These are phyloP conservation scores for Brettanomyces sp. DNA, from an alignment of 805 yeast species.

Conservation along the genomic window DNA sequence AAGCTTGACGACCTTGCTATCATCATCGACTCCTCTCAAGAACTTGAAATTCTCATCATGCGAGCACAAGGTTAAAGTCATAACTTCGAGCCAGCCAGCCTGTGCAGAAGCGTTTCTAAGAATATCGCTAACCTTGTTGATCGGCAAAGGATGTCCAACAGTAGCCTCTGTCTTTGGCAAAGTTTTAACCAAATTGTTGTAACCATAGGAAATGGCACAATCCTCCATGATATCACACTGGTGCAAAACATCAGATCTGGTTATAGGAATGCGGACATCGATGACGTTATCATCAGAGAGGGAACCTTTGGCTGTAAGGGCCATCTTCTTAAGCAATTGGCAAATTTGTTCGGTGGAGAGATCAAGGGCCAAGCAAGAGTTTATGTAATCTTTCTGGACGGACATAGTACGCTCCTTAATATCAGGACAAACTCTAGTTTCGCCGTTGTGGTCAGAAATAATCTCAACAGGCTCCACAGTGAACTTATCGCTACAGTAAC, in stretches of 20 bases:
- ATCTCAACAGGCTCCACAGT: conserved; percentile 85
- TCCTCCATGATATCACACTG: conserved; percentile 99
- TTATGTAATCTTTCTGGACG: conserved; percentile 78
- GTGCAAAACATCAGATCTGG: conserved; percentile 92
- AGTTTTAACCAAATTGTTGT: conserved; percentile 75
- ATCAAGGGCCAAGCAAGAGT: conserved; percentile 84
- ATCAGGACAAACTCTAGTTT: conserved; percentile 70
- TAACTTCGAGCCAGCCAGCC: conserved; percentile 91
- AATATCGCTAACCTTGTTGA: conserved; percentile 86
- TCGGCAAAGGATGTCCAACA: conserved; percentile 80
- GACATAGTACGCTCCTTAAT: conserved; percentile 55
- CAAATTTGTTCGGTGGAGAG: conserved; percentile 61
- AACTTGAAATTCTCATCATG: conserved; percentile 94
- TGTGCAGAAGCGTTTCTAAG: conserved; percentile 85
- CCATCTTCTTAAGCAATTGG: conserved; percentile 68
- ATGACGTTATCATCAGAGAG: conserved; percentile 37
- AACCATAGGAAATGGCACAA: conserved; percentile 94
- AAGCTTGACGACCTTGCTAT: conserved; percentile 73
- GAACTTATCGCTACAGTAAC: conserved; percentile 74
- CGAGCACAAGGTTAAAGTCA: conserved; percentile 92
- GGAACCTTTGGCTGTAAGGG: conserved; percentile 55
- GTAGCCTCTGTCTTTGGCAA: conserved; percentile 69
- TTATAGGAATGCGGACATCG: conserved; percentile 74
- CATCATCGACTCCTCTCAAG: conserved; percentile 58
- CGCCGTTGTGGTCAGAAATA: conserved; percentile 69